These are phyloP conservation scores for Backusella australiensis DNA, from an alignment of 192 early-diverging fungal species.

Conservation along the genomic window DNA sequence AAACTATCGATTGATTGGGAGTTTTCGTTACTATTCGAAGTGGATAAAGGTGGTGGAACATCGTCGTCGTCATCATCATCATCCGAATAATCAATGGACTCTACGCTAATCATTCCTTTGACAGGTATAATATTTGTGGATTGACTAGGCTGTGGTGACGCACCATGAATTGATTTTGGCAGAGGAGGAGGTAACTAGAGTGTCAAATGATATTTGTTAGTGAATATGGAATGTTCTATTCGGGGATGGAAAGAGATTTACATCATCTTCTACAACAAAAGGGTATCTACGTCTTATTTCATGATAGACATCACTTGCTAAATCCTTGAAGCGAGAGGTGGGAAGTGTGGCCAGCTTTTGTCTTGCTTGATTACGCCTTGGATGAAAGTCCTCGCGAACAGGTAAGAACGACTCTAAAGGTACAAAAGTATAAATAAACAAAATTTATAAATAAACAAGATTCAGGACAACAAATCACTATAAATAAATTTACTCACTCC, in stretches of 20 bases:
- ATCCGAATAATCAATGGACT: conserved; percentile 20
- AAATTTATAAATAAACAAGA: conserved; percentile 3
- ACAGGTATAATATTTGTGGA: conserved; percentile 37
- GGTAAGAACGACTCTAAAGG: conserved; percentile 74
- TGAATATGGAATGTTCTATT: neutral
- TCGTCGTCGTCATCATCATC: neutral
- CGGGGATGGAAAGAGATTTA: neutral
- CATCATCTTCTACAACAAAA: conserved; percentile 19
- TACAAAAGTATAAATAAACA: neutral
- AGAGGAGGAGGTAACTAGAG: neutral
- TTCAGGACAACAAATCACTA: neutral
- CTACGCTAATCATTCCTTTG: conserved; percentile 31
- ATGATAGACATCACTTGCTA: conserved; percentile 86
- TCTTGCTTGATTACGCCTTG: conserved; percentile 93
- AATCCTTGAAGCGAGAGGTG: conserved; percentile 82
- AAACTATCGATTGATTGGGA: conserved; percentile 63
- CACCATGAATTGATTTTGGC: conserved; percentile 3
- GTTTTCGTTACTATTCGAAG: conserved; percentile 32
- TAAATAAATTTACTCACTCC: conserved; percentile 46
- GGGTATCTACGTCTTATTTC: conserved; percentile 70
- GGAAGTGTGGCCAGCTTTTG: conserved; percentile 95
- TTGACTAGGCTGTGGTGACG: conserved; percentile 27
- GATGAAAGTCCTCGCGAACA: conserved; percentile 87
- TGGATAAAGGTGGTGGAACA: too few relatives aligned
- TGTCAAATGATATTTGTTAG: neutral